Evolutionary conservation across 345 rosid species (phyloP), one percentile per base, ranked within the genome.

Genomic region (Arabis alpina): DNA sequence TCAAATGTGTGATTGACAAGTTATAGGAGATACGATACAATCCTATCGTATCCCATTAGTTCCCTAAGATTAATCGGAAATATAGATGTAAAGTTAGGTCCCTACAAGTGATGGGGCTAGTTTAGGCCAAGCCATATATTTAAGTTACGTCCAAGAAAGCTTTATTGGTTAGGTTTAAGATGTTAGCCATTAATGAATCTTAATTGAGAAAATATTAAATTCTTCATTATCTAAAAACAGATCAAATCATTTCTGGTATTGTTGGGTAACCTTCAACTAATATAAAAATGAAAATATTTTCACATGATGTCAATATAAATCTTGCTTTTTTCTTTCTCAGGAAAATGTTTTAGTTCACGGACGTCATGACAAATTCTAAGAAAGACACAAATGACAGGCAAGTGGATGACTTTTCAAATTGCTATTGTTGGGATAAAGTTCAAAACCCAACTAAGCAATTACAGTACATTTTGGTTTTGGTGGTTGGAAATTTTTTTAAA

Each of bases 341-440:
- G 30, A 19, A 41, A 27, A 15, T 3, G 4, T 9, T 27, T 6
- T 10, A 44, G 7, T 14, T 66, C 67, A 66, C 61, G 54, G 68
- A 66, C 5, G 68, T 59, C 68, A 66, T 30, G 72, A 34, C 3
- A 49, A 49, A 65, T 28, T 30, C 14, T 42, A 66, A 59, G 48
- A 59, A 42, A 65, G 66, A 66, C 11, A 59, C 5, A 51, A 74
- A 36, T 43, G 73, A 66, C 77, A 74, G 73, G 77, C 77, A 66
- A 74, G 56, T 67, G 34, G 73, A n/a, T 74, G 68, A 59, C 68
- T 50, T 19, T 30, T 36, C 61, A 65, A 24, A 54, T 30, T 34
- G 51, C 4, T 65, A 4, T 57, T 27, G 39, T 52, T 66, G 49
- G 49, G 68, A 66, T 74, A 67, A 66, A 74, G 6, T 59, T 52